Evolutionary conservation across 345 rosid genomes (phyloP).

Genomic region (Sisymbrium irio): DNA sequence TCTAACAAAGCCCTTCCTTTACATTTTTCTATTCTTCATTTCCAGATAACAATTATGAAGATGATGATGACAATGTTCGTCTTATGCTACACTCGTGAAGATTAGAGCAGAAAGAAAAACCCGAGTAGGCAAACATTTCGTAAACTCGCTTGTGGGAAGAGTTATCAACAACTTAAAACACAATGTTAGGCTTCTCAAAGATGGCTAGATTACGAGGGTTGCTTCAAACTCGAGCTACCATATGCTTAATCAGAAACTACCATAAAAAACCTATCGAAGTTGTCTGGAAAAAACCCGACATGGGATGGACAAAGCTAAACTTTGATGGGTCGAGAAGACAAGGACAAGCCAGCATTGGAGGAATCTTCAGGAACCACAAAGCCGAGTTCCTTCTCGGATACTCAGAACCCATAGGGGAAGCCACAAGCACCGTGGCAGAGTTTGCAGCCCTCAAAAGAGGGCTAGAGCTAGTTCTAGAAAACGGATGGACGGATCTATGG

Average conservation of each 20-base stretch:
- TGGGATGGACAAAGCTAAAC: conserved; percentile 82
- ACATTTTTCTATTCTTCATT: neutral
- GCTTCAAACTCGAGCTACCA: conserved; percentile 28
- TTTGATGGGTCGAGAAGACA: conserved; percentile 68
- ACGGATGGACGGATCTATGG: conserved; percentile 73
- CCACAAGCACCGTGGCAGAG: conserved; percentile 70
- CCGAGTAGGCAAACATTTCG: neutral
- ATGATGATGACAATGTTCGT: neutral
- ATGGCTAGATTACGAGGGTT: conserved; percentile 38
- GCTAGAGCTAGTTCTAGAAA: conserved; percentile 68
- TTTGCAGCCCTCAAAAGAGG: conserved; percentile 71
- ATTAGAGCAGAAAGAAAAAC: neutral
- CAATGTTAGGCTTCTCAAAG: conserved; percentile 43
- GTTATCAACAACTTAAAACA: neutral
- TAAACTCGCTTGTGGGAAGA: neutral
- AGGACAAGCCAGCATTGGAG: conserved; percentile 75
- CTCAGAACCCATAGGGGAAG: conserved; percentile 67
- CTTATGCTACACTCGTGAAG: neutral
- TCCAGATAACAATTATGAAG: neutral
- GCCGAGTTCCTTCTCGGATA: conserved; percentile 80
- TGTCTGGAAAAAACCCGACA: conserved; percentile 65
- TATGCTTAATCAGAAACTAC: conserved; percentile 38
- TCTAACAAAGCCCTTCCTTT: neutral
- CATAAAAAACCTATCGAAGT: conserved; percentile 61
- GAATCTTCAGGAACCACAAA: conserved; percentile 73